Evolutionary conservation across 371 early-diverging fungal species (phyloP), one percentile per base, ranked within the genome.

Genomic region (Lichtheimia corymbifera): DNA sequence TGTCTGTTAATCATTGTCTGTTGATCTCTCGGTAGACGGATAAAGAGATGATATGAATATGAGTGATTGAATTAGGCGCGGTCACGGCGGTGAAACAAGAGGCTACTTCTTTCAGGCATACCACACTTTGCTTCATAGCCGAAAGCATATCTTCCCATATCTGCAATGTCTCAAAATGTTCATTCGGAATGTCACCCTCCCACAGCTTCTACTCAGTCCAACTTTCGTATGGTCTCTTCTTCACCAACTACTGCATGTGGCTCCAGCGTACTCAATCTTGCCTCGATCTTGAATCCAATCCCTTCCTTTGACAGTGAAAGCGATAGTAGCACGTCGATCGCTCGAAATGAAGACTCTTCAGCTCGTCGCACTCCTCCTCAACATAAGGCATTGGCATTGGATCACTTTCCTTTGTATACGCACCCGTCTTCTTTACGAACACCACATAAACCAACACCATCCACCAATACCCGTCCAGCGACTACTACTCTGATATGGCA

Each of bases 401-500:
- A 35, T 35, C 35, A 35, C 9, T 35, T 35, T 35, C 35, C 35
- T 35, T 35, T 35, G 2, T 35, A 35, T 35, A 35, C 24, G 52
- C 52, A 27, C 52, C 2, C 15, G 5, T 22, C 24, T 24, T 15
- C 20, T 18, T 52, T 5, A 52, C 24, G 14, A 25, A 51, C 25
- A 9, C 20, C 53, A 53, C 15, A 35, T 9, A 30, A 25, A 53
- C 30, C 6, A 53, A 20, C 20, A 41, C 30, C 17, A 13, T 12
- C 52, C 28, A 28, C 30, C 40, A 55, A 55, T 20, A 55, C 4
- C 18, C 20, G 40, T 41, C 30, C 53, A 30, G 14, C 28, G 30
- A 5, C 22, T 18, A 28, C 56, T 24, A 56, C 60, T 7, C 28
- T 59, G 24, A 52, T 45, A 52, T 59, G 60, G 60, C 60, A 59